Base-by-base conservation (phyloP, 192 early-diverging fungal species). In the Radiomyces spectabilis region DNA sequence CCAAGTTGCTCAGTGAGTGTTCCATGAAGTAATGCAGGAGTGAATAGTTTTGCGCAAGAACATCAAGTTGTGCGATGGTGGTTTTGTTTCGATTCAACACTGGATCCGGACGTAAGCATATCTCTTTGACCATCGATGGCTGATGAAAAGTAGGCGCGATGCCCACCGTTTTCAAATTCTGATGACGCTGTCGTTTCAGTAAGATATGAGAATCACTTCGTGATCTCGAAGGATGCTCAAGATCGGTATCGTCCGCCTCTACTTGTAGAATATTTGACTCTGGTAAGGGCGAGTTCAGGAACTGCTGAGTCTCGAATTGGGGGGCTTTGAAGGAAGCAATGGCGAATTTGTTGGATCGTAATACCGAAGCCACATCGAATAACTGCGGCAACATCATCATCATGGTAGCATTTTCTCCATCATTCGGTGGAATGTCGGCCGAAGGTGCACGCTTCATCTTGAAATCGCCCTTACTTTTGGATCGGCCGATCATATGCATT, bases 401-500 rank as follows among this genome's bases (percentile, higher is more conserved):
- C 12, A 30, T 25, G 6, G 24, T 37, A 26, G 41, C 44, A 1
- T 40, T 50, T 6, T 33, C 51, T n/a, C 41, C 40, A 19, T 37
- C 15, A 2, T 30, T n/a, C n/a, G n/a, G n/a, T n/a, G n/a, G n/a
- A n/a, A n/a, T n/a, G n/a, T n/a, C n/a, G n/a, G n/a, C n/a, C n/a
- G n/a, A n/a, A n/a, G n/a, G n/a, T n/a, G n/a, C n/a, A n/a, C n/a
- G 40, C 4, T 43, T 55, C 3, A 45, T 41, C 19, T 51, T 54
- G 27, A 66, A 53, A 13, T 55, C 52, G n/a, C 33, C 52, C 25
- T 45, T 38, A 21, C 25, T 41, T 7, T 60, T 54, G 22, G 65
- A 59, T 8, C 66, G 69, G 19, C 72, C 79, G 10, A 81, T 61
- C 15, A 69, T 66, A 48, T 76, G 64, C 5, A 81, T 75, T 22